A percentile compares a stretch with the other conserved stretches of the same genome.
Conservation (phyloP, 75 land plant species). For the Larix kaempferi region DNA sequence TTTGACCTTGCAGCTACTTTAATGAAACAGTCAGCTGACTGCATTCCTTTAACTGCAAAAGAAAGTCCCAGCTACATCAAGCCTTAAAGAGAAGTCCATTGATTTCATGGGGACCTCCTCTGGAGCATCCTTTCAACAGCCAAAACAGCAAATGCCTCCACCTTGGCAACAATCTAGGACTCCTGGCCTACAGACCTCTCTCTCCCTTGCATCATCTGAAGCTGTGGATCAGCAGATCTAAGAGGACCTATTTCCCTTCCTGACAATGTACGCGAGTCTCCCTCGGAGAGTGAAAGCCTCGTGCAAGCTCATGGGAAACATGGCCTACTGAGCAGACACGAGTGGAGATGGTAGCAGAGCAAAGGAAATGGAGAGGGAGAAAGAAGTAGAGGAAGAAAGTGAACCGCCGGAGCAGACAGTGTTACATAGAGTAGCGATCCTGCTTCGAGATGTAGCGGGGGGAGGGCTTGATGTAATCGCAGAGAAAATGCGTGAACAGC, state of each 20-base stretch:
- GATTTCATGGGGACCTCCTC: conserved; percentile 55
- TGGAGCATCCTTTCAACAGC: conserved; percentile 36
- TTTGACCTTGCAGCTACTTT: no score
- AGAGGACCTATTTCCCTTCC: conserved; percentile 48
- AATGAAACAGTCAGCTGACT: no score
- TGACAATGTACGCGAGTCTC: conserved; percentile 30
- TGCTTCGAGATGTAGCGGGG: conserved; percentile 73
- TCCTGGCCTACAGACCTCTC: conserved; percentile 43
- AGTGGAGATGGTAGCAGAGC: conserved; percentile 20
- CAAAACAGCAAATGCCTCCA: conserved; percentile 50
- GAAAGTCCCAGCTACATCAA: no score
- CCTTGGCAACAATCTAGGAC: conserved; percentile 49
- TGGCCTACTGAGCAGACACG: conserved; percentile 45
- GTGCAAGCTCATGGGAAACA: conserved; percentile 77
- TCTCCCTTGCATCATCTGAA: conserved; percentile 49
- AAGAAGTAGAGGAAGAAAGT: conserved; percentile 33
- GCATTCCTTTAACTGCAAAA: no score
- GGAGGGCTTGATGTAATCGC: conserved; percentile 67
- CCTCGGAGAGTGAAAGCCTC: conserved; percentile 71
- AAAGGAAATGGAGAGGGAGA: conserved; percentile 35
- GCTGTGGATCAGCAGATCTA: conserved; percentile 32
- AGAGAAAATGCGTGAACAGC: conserved; percentile 68
- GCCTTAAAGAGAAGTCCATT: no score
- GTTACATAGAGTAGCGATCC: conserved; percentile 59
- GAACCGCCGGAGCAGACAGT: conserved; percentile 47